These are phyloP conservation scores for Tephrocybe sp. DNA, from an alignment of 768 basidiomycete species.

Conservation along the genomic window DNA sequence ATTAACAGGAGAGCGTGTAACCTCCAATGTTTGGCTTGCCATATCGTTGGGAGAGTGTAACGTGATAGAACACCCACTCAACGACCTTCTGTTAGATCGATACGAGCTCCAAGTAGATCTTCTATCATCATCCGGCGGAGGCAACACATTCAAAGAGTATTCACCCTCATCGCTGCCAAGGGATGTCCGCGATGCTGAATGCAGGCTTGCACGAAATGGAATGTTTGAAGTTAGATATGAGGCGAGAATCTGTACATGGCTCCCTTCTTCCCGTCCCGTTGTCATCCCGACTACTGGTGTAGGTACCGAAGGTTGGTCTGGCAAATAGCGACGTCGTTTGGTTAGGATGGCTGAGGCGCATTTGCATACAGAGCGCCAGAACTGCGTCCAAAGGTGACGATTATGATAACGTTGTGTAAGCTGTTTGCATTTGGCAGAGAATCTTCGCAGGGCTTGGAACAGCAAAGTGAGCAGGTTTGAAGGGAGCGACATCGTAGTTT, in stretches of 20 bases:
- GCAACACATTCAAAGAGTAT: neutral
- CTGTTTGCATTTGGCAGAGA: too few relatives aligned
- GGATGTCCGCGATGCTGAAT: neutral
- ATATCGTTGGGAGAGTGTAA: neutral
- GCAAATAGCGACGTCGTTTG: too few relatives aligned
- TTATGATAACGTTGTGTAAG: too few relatives aligned
- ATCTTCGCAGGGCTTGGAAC: too few relatives aligned
- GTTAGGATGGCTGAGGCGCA: too few relatives aligned
- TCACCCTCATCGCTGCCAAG: neutral
- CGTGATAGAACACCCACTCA: neutral
- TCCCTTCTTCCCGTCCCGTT: neutral
- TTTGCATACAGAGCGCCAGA: too few relatives aligned
- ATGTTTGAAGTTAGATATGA: neutral
- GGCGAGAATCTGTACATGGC: neutral
- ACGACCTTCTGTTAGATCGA: neutral
- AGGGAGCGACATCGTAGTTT: too few relatives aligned
- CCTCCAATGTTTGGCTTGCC: slow-evolving; percentile 1
- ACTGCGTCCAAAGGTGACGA: too few relatives aligned
- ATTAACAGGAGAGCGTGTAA: neutral
- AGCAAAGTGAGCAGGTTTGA: too few relatives aligned
- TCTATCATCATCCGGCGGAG: neutral
- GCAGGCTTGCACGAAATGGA: neutral
- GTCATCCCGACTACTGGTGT: neutral
- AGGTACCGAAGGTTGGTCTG: neutral
- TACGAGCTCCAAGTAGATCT: neutral